These are phyloP conservation scores for Amphichorda felina DNA, from an alignment of 2,329 filamentous ascomycete species.

Conservation along the genomic window DNA sequence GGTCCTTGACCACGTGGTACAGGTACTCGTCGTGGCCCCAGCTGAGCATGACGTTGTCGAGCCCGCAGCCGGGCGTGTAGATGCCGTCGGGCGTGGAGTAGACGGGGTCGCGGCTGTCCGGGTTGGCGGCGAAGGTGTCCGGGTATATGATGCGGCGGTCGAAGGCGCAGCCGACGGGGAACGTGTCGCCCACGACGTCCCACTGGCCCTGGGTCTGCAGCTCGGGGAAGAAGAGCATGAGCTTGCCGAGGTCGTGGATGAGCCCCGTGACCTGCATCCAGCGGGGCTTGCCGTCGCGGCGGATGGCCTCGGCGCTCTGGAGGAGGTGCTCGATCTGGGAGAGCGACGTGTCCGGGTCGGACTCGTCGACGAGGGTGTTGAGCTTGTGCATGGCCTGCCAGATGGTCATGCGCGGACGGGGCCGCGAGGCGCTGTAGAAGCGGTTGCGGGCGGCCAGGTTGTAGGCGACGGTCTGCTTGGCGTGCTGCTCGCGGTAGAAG, in stretches of 20 bases:
- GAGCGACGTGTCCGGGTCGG: constrained; percentile 78
- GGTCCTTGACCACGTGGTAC: constrained; percentile 77
- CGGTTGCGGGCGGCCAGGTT: constrained; percentile 65
- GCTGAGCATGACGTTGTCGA: constrained; percentile 80
- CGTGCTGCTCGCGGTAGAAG: constrained; percentile 68
- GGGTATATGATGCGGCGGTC: constrained; percentile 71
- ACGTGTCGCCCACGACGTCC: constrained; percentile 85
- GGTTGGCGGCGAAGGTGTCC: constrained; percentile 65
- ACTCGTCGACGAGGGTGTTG: constrained; percentile 83
- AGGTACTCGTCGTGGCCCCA: constrained; percentile 88
- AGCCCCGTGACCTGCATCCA: constrained; percentile 74
- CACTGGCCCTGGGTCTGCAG: constrained; percentile 66
- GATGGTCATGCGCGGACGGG: constrained; percentile 62
- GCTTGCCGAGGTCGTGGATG: constrained; percentile 71
- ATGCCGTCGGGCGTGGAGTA: constrained; percentile 63
- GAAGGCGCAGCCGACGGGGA: constrained; percentile 67
- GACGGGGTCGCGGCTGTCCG: constrained; percentile 57
- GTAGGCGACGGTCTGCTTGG: constrained; percentile 68
- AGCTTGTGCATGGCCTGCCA: constrained; percentile 92
- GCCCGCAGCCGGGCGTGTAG: constrained; percentile 65
- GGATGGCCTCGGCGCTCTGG: constrained; percentile 81
- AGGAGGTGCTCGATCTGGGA: constrained; percentile 84
- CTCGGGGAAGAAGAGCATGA: constrained; percentile 64
- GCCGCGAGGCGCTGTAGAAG: constrained; percentile 45
- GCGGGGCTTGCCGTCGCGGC: constrained; percentile 68